A percentile compares a stretch with the other conserved stretches of the same genome.
phyloP scores from a whole-genome alignment of 768 basidiomycete species.

The Collybiopsis luxurians region DNA sequence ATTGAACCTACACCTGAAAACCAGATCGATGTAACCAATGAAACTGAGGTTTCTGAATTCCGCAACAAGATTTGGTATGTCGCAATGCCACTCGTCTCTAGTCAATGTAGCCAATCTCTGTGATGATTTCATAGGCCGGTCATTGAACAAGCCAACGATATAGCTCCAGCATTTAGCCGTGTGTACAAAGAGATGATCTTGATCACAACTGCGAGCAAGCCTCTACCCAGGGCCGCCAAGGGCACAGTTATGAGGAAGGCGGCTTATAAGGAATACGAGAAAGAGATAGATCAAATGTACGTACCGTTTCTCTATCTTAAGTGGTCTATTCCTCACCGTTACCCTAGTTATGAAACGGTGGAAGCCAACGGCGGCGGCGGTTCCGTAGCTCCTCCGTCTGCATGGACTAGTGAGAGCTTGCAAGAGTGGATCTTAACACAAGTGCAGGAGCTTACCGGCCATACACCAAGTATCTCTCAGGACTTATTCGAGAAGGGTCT shows the following conservation, averaged over 20 bases:
- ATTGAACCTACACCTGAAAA: slow-evolving; percentile 23
- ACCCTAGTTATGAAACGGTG: slow-evolving; percentile 24
- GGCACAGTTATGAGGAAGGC: slow-evolving; percentile 42
- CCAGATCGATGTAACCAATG: slow-evolving; percentile 28
- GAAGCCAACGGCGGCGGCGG: slow-evolving; percentile 20
- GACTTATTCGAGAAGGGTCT: slow-evolving; percentile 29
- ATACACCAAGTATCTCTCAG: slow-evolving; percentile 11
- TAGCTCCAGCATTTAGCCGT: slow-evolving; percentile 37
- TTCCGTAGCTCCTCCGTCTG: slow-evolving; percentile 17
- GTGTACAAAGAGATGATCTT: slow-evolving; percentile 54
- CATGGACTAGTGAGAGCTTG: slow-evolving; percentile 7
- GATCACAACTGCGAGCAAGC: slow-evolving; percentile 35
- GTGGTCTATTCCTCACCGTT: neutral
- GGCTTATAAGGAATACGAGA: slow-evolving; percentile 32
- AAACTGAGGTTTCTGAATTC: slow-evolving; percentile 23
- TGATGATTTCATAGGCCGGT: slow-evolving; percentile 22
- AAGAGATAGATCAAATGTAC: slow-evolving; percentile 38
- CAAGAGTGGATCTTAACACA: slow-evolving; percentile 18
- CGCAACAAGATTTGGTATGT: slow-evolving; percentile 38
- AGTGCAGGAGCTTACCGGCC: slow-evolving; percentile 23
- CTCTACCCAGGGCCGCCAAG: slow-evolving; percentile 43
- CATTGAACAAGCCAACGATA: slow-evolving; percentile 41
- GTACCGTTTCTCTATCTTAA: neutral
- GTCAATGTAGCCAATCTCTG: neutral
- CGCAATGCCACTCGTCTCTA: neutral